Conservation (phyloP, 495 filamentous ascomycete species). For the Xylaria sp. region DNA sequence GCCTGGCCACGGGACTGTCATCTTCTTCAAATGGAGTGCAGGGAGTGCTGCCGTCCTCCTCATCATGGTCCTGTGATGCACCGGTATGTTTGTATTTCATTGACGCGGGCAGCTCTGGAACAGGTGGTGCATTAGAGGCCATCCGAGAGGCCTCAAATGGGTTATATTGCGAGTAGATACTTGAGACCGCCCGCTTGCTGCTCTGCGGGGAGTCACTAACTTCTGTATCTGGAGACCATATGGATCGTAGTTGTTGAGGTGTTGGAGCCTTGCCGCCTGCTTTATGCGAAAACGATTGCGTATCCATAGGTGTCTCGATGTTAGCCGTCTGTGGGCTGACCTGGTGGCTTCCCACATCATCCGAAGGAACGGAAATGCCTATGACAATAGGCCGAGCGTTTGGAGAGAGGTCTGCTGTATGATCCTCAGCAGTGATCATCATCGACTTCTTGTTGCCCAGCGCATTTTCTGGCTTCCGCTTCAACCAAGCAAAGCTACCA, state of each 20-base stretch:
- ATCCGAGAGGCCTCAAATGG: constrained; percentile 39
- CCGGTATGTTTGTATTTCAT: constrained; percentile 34
- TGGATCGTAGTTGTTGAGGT: constrained; percentile 67
- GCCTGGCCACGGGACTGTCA: constrained; percentile 43
- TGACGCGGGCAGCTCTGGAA: constrained; percentile 66
- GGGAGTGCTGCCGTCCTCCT: constrained; percentile 38
- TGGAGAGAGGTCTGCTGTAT: constrained; percentile 70
- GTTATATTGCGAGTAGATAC: constrained; percentile 73
- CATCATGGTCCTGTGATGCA: constrained; percentile 29
- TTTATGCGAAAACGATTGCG: constrained; percentile 43
- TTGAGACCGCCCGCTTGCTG: constrained; percentile 57
- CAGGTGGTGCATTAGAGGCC: constrained; percentile 58
- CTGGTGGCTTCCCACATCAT: constrained; percentile 58
- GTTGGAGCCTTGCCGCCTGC: constrained; percentile 57
- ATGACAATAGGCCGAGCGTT: constrained; percentile 79
- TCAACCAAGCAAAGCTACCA: constrained; percentile 53
- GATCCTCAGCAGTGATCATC: constrained; percentile 19
- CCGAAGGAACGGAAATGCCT: constrained; percentile 72
- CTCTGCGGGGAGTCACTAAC: constrained; percentile 42
- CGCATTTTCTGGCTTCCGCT: constrained; percentile 40
- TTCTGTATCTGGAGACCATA: constrained; percentile 65
- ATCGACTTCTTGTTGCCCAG: constrained; percentile 36
- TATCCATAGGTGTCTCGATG: constrained; percentile 49
- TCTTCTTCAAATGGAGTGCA: constrained; percentile 60
- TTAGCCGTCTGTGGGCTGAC: constrained; percentile 60